Percentiles rank a stretch among this genome's conserved stretches.
Evolutionary conservation across 768 basidiomycete species (phyloP).

Genomic region (Mycena capillaripes): DNA sequence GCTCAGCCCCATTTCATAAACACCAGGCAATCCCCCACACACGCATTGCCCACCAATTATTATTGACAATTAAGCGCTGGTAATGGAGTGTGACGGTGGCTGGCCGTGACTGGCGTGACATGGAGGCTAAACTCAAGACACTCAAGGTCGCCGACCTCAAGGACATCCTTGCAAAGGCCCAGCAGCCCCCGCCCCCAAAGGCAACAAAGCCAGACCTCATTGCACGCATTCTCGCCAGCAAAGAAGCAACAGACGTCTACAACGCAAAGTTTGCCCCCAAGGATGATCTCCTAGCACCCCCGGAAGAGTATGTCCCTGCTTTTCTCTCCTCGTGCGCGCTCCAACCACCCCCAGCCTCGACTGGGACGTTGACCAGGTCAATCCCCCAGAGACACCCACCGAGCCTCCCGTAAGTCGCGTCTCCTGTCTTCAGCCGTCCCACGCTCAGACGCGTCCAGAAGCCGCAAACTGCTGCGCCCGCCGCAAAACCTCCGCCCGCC

Average conservation of each 20-base stretch:
- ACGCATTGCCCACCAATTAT: no score
- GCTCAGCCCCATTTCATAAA: no score
- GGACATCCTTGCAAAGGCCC: slow-evolving; percentile 71
- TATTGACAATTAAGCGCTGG: no score
- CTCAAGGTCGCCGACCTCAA: slow-evolving; percentile 70
- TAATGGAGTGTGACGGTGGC: no score
- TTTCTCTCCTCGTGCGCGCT: neutral
- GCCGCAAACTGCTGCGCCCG: neutral
- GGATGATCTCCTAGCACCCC: slow-evolving; percentile 47
- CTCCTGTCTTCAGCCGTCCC: neutral
- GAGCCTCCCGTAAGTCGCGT: slow-evolving; percentile 34
- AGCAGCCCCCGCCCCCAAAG: slow-evolving; percentile 63
- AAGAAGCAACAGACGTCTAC: slow-evolving; percentile 66
- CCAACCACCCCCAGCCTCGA: slow-evolving; percentile 51
- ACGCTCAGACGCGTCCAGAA: slow-evolving; percentile 30
- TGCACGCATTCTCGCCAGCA: slow-evolving; percentile 67
- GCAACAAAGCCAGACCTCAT: slow-evolving; percentile 79
- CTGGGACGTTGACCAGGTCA: slow-evolving; percentile 54
- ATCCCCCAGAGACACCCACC: slow-evolving; percentile 32
- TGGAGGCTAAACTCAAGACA: slow-evolving; percentile 56
- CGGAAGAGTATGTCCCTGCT: slow-evolving; percentile 49
- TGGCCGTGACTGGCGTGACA: slow-evolving; percentile 34
- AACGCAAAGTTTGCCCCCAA: slow-evolving; percentile 53
- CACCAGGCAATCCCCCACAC: no score
- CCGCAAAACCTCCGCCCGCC: slow-evolving; percentile 11